Evolutionary conservation across 306 rosid species (phyloP), one percentile per base, ranked within the genome.

Genomic region (Albizia julibrissin): DNA sequence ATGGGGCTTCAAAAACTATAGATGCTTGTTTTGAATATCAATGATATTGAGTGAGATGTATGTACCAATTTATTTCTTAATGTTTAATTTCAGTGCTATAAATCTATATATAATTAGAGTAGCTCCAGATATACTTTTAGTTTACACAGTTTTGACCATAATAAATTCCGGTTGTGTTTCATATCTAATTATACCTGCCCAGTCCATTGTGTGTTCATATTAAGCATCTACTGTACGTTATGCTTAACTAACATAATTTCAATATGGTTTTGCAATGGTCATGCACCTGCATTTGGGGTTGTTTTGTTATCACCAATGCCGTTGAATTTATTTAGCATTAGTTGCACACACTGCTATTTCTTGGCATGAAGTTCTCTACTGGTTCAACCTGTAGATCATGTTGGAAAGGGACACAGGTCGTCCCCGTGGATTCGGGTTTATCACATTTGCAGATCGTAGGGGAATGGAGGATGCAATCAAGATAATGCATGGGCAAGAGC

Each of bases 391-490:
- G 90, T 90, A 95, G 99, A 92, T 95, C 87, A 92, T 95, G 97
- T 22, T 95, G 92, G 99, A 93, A 89, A 89, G 94, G 84, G 95
- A 93, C 69, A 89, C 98, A 16, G 94, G 95, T 47, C 94, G 98
- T 69, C 98, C 98, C 1, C 98, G 99, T 31, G 99, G 98, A 71
- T 96, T 96, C 88, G 99, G 99, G 81, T 96, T 96, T 75, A 91
- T 96, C 61, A 96, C 98, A 62, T 96, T 92, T 89, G 74, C 92
- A 69, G 99, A 92, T 87, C 97, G 93, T 61, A 87, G 98, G 74
- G 97, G 91, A 83, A 92, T 96, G 99, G 99, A 96, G 84, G 99
- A 96, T 87, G 97, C 99, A 67, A 96, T 96, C 75, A 89, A 92
- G 86, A 98, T 92, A 81, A 96, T 96, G 98, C 89, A 93, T 85